A percentile compares a stretch with the other conserved stretches of the same genome.
Conservation (phyloP, 306 rosid species). For the Gastrolobium bilobum region DNA sequence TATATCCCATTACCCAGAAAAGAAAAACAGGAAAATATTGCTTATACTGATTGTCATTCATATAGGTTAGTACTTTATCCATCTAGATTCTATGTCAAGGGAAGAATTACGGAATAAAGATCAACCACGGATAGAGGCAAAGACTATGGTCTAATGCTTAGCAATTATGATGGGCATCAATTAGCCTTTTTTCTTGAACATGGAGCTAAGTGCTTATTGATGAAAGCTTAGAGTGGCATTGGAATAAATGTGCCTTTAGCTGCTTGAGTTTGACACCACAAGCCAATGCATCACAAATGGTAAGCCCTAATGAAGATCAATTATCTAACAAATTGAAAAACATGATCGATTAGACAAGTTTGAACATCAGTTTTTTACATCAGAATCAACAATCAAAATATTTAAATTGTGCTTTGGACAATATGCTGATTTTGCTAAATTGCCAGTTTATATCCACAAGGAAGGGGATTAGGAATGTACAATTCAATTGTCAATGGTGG, state of each 20-base stretch:
- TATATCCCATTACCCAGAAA: neutral
- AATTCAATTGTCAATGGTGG: constrained; percentile 61
- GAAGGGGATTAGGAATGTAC: constrained; percentile 66
- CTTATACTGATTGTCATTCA: neutral
- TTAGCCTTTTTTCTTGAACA: constrained; percentile 17
- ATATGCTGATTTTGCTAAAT: constrained; percentile 54
- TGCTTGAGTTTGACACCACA: neutral
- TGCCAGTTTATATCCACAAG: constrained; percentile 49
- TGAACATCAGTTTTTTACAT: constrained; percentile 46
- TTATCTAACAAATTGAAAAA: constrained; percentile 14
- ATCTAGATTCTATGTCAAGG: neutral
- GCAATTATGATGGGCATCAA: constrained; percentile 6
- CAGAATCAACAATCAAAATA: constrained; percentile 55
- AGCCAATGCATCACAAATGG: neutral
- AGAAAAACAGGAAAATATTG: neutral
- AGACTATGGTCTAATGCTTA: neutral
- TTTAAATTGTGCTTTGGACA: constrained; percentile 45
- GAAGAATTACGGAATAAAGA: neutral
- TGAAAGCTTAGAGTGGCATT: neutral
- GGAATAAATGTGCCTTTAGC: neutral
- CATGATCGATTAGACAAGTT: constrained; percentile 34
- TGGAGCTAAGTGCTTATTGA: neutral
- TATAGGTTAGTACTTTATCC: neutral
- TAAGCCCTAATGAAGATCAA: constrained; percentile 6
- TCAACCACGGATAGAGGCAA: neutral